Base-by-base conservation (phyloP, 108 stramenopile species). In the Pseudonitzschia pungens region DNA sequence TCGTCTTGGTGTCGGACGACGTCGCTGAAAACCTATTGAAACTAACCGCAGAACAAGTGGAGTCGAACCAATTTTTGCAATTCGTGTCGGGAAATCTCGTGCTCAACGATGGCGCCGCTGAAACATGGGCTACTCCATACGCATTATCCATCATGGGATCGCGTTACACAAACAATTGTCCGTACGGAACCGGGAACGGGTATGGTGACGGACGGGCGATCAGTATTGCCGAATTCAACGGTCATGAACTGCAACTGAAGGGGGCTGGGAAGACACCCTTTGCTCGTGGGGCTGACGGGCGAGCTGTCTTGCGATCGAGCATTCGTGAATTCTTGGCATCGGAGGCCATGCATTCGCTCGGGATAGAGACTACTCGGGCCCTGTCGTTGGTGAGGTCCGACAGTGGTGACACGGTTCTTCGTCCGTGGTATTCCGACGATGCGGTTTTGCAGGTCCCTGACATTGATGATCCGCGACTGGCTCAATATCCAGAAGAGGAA, bases 261-360 rank as follows among this genome's bases (percentile, higher is more conserved):
- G 99, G 99, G 4, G 90, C 86, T 9, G 99, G 99, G 0, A 89
- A 59, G 57, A 98, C 98, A 14, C 98, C 99, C 40, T 99, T 95
- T 80, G 91, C 87, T 71, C 86, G 99, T 24, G 91, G 92, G 44
- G 97, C 93, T 14, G 99, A 98, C 81, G 98, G 99, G 31, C 84
- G 97, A 10, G 96, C 96, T 42, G 97, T 99, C 10, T 78, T 99
- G 33, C 82, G 97, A 26, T 93, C 91, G 9, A 90, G 88, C 67
- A 90, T 99, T 66, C 87, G 97, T 26, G 98, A 98, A 84, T 98
- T 97, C 73, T 74, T 99, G 22, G 96, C 92, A 15, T 86, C 83
- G 28, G 97, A 99, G 75, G 96, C 96, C n/a, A 98, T 99, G 99
- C 88, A 96, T 67, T 75, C 79, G 60, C 79, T 98, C 4, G 90